phyloP scores from a whole-genome alignment of 2,329 filamentous ascomycete genomes.

The Xylaria sp. region DNA sequence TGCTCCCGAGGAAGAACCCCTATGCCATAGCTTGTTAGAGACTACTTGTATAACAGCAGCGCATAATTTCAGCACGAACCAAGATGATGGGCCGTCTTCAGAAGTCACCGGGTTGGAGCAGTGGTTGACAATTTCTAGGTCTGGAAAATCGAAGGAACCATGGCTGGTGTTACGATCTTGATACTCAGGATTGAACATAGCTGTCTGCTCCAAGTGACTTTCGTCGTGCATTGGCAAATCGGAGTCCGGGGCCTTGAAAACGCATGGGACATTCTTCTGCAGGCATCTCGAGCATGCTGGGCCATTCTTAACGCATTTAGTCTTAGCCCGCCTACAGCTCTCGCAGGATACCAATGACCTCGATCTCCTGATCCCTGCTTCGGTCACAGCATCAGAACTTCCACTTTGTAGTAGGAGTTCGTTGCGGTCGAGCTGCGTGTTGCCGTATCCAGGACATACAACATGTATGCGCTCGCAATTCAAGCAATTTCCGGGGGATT shows the following conservation, averaged over 20 bases:
- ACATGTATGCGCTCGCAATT: not conserved
- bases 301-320: not conserved
- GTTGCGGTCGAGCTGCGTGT: not conserved
- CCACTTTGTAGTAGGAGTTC: not conserved
- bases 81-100: not conserved
- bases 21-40: not conserved
- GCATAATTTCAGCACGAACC: not conserved
- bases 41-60: not conserved
- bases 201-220: not conserved
- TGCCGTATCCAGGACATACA: not conserved
- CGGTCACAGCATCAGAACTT: not conserved
- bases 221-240: not conserved
- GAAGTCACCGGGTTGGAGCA: not conserved
- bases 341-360: not conserved
- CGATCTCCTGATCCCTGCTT: not conserved
- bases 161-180: not conserved
- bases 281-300: not conserved
- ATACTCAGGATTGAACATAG: not conserved
- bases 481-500: not conserved
- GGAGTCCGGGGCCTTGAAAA: not conserved
- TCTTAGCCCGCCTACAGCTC: not conserved
- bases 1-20: not conserved
- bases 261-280: not conserved
- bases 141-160: not conserved
- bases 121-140: not conserved